phyloP scores from a whole-genome alignment of 345 rosid species.

The Angophora floribunda region DNA sequence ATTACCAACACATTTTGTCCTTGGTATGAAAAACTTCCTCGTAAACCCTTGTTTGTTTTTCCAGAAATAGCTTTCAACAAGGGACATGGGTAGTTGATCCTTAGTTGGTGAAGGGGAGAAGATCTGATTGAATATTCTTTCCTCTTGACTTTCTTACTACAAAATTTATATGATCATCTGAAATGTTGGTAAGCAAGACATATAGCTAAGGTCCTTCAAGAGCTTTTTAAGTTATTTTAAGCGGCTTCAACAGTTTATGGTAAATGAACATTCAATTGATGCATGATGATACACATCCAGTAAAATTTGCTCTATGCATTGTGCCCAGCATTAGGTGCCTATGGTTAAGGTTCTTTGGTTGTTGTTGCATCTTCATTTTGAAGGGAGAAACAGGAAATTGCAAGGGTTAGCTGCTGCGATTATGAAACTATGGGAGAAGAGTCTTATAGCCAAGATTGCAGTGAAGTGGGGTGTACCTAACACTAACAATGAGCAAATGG shows the following conservation, averaged over 20 bases:
- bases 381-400: conserved; percentile 73
- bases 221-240: not conserved
- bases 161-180: not conserved
- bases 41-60: not conserved
- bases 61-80: not conserved
- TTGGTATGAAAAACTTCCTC: conserved; percentile 35
- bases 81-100: not conserved
- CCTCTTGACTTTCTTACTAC: not conserved
- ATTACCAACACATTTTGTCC: conserved; percentile 77
- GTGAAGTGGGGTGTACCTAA: conserved; percentile 80
- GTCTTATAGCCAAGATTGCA: conserved; percentile 69
- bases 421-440: conserved; percentile 68
- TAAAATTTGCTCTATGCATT: not conserved
- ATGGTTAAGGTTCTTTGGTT: not conserved
- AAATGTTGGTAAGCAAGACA: not conserved
- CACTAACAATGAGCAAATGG: conserved; percentile 77
- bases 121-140: not conserved
- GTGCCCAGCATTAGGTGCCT: not conserved
- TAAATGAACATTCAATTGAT: not conserved
- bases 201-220: not conserved
- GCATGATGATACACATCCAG: not conserved
- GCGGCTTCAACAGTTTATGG: not conserved
- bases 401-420: conserved; percentile 85
- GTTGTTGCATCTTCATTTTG: conserved; percentile 1
- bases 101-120: not conserved